A percentile compares a stretch with the other conserved stretches of the same genome.
These are phyloP conservation scores for Exophiala calicioides DNA, from an alignment of 2,329 filamentous ascomycete species.

Conservation along the genomic window DNA sequence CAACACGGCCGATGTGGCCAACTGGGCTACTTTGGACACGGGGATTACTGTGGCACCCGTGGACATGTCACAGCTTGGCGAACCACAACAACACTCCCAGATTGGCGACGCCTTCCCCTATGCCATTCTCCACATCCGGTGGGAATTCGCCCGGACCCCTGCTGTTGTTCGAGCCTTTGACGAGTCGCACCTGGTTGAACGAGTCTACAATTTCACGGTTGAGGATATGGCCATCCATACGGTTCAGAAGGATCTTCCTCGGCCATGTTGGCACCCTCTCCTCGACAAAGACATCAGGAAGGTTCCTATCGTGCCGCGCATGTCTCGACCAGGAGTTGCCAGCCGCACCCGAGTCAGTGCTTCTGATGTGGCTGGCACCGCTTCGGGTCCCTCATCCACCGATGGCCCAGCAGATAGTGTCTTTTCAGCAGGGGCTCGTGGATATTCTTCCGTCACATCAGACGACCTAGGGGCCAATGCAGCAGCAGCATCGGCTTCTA, in stretches of 20 bases:
- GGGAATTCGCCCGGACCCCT: conserved; percentile 42
- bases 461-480: conserved; percentile 19
- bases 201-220: conserved; percentile 56
- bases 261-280: conserved; percentile 51
- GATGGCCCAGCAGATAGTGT: conserved; percentile 32
- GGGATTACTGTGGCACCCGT: conserved; percentile 42
- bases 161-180: conserved; percentile 22
- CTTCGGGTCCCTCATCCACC: conserved; percentile 34
- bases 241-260: conserved; percentile 48
- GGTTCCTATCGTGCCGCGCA: conserved; percentile 39
- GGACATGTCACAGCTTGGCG: conserved; percentile 13
- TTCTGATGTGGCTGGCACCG: conserved; percentile 19
- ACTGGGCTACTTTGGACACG: conserved; percentile 53
- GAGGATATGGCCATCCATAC: conserved; percentile 56
- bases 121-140: conserved; percentile 53
- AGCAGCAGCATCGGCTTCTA: background rate
- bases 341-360: conserved; percentile 10
- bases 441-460: conserved; percentile 35
- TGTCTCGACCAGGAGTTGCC: conserved; percentile 5
- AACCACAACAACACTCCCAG: conserved; percentile 31
- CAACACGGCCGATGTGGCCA: conserved; percentile 44
- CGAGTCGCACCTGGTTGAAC: conserved; percentile 40
- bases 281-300: conserved; percentile 56
- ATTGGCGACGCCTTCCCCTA: conserved; percentile 48
- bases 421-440: conserved; percentile 29